These are phyloP conservation scores for Leishmania major DNA, from an alignment of 208 protist genomes.

Conservation along the genomic window DNA sequence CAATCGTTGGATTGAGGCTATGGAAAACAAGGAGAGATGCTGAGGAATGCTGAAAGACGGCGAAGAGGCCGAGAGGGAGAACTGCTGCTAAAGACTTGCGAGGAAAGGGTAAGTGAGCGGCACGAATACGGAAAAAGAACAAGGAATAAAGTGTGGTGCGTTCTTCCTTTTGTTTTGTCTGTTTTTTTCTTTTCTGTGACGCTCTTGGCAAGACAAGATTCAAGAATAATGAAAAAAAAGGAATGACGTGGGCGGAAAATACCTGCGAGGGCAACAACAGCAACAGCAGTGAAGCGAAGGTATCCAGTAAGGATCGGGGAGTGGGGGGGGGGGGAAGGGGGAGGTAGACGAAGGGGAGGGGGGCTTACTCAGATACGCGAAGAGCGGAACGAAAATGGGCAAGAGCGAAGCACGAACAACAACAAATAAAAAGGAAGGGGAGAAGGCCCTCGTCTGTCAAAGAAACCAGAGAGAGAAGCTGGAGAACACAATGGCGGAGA, in stretches of 20 bases:
- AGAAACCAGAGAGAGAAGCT: neutral
- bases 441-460: neutral
- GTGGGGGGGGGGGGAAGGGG: neutral
- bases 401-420: neutral
- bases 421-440: neutral
- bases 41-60: neutral
- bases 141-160: neutral
- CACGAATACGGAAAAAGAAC: neutral
- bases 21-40: neutral
- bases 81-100: neutral
- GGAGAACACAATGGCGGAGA: neutral
- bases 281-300: neutral
- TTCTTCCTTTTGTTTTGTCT: neutral
- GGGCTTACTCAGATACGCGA: neutral
- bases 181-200: neutral
- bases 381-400: neutral
- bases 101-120: neutral
- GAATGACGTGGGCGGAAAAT: neutral
- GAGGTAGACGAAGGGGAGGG: too few species aligned
- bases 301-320: neutral
- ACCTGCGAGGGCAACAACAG: neutral
- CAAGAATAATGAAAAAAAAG: neutral
- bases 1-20: neutral
- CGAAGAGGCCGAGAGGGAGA: conserved; percentile 4
- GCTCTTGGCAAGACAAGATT: neutral